Base-by-base conservation (phyloP, 1,284 basidiomycete genomes). In the Trametes versicolor region DNA sequence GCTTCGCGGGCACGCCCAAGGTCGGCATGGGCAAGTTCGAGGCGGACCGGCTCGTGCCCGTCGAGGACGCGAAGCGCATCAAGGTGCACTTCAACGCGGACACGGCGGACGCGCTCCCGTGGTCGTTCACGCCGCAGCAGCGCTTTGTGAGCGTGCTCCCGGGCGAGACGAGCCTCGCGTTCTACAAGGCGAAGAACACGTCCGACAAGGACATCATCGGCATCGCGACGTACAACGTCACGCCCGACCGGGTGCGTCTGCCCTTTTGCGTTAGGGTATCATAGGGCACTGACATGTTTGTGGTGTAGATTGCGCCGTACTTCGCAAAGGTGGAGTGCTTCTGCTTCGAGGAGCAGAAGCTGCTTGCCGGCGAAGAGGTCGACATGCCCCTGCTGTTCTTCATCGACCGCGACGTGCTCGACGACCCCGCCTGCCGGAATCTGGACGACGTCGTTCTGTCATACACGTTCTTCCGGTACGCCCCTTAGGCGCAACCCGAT, bases 281-380 rank as follows among this genome's bases (percentile, higher is more conserved):
- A 51, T 45, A n/a, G 12, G 23, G n/a, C 17, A 32, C 39, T 59
- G 58, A 60, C 12, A 8, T 6, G 15, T n/a, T 3, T 8, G 19
- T 17, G 15, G 41, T 4, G 41, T 75, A 98, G 95, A 89, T 99
- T 71, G 98, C 98, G 7, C 96, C 97, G 0, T 99, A 99, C 79
- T 99, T 99, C 76, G 95, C 97, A 63, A 99, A 99, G 82, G 96
- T 99, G 9, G 98, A 99, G 79, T 99, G 98, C 73, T 99, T 99
- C 83, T 99, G 98, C 80, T 99, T 99, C 72, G 98, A 99, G 78
- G 98, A 99, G 77, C 98, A 99, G 79, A 94, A 92, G 73, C 87
- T 99, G 21, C 82, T 98, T 25, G 97, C 97, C 0, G 92, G 93
- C 25, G 98, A 99, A 80, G 97, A 99, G 78, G 95, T 99, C 21